phyloP scores from a whole-genome alignment of 352 stramenopile genomes.

The Phytophthora constricta region DNA sequence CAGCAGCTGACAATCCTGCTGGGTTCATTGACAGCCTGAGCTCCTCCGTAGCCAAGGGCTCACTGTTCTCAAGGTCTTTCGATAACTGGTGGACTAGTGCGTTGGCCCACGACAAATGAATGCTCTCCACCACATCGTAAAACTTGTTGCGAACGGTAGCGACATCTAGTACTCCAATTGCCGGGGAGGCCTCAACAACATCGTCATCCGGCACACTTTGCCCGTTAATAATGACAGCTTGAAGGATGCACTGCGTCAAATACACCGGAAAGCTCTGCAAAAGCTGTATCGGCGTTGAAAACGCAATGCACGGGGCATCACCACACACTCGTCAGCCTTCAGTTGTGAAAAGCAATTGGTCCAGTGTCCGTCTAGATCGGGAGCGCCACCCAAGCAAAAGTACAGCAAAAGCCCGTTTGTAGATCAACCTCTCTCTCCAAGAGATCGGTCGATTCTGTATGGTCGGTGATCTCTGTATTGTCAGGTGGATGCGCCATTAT shows the following conservation, averaged over 20 bases:
- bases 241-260: conserved; percentile 62
- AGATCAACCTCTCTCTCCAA: conserved; percentile 52
- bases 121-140: conserved; percentile 33
- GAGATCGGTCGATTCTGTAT: conserved; percentile 30
- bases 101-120: conserved; percentile 44
- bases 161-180: conserved; percentile 16
- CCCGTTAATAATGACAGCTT: conserved; percentile 47
- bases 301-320: conserved; percentile 38
- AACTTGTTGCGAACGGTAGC: conserved; percentile 29
- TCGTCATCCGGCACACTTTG: conserved; percentile 19
- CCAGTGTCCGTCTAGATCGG: conserved; percentile 56
- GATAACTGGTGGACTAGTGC: conserved; percentile 25
- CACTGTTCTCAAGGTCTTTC: conserved; percentile 14
- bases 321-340: conserved; percentile 47
- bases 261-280: conserved; percentile 48
- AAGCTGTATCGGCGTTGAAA: conserved; percentile 50
- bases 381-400: conserved; percentile 63
- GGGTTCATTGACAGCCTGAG: conserved; percentile 35
- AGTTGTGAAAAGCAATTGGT: conserved; percentile 44
- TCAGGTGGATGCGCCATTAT: conserved; percentile 11
- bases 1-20: conserved; percentile 22
- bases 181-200: conserved; percentile 3
- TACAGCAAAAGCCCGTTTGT: conserved; percentile 60
- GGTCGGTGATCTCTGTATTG: conserved; percentile 5
- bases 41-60: conserved; percentile 11